Conservation (phyloP, 2,329 filamentous ascomycete genomes). For the Delphinella strobiligena region DNA sequence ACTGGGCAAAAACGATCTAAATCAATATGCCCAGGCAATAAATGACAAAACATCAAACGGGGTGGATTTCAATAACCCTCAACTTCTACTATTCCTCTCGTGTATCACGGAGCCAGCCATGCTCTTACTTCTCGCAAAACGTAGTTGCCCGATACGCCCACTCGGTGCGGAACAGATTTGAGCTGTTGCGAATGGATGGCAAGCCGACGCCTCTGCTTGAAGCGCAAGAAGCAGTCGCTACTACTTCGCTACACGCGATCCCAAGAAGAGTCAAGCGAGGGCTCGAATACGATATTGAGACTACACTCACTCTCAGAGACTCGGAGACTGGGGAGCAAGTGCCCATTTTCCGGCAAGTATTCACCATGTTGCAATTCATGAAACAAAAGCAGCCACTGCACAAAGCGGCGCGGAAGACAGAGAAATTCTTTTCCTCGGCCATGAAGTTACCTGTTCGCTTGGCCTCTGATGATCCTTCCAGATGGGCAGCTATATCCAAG, state of each 20-base stretch:
- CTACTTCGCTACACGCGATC: no score
- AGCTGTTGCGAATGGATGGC: neutral
- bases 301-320: neutral
- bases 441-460: neutral
- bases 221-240: neutral
- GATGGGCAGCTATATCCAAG: neutral
- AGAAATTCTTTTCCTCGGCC: neutral
- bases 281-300: constrained; percentile 1
- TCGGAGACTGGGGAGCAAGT: neutral
- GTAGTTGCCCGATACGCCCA: neutral
- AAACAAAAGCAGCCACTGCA: neutral
- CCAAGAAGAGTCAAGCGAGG: neutral
- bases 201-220: neutral
- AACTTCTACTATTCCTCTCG: constrained; percentile 1
- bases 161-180: constrained; percentile 2
- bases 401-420: neutral
- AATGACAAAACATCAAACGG: neutral
- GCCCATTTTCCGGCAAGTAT: neutral
- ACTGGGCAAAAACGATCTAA: neutral
- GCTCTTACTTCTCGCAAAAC: neutral
- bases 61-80: neutral
- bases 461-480: neutral
- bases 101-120: neutral
- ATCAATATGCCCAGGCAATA: neutral
- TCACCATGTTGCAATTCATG: neutral